Evolutionary conservation across 1,139 yeast genomes (phyloP), one percentile per base, ranked within the genome.

Genomic region (Yamadazyma diddensiae): DNA sequence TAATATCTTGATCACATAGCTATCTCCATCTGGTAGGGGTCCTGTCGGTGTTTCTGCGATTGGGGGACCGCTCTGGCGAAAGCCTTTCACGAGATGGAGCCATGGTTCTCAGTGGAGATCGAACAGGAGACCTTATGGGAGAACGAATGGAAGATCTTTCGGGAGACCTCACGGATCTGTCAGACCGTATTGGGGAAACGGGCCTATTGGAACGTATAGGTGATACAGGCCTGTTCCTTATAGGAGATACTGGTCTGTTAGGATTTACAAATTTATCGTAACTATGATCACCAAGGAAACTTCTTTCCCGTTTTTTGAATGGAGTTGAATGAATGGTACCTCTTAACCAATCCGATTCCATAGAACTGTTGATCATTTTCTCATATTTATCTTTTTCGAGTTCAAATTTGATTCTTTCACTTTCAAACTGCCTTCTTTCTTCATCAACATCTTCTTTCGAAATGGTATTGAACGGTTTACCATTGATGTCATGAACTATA

Each of bases 401-500:
- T 30, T 46, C 44, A 24, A 47, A 35, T 26, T 30, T 31, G 21
- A 45, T 43, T 22, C 33, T 39, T 22, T 45, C 49, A 9, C 38
- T 35, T 21, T 44, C 46, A 21, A 45, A 36, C 19, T 36, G 37
- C 27, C 36, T 30, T 10, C 46, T 37, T 26, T 46, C 49, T 15
- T 36, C 37, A 15, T 33, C 37, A 9, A 33, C 22, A 15, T 39
- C 39, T 6, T 33, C 32, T 15, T 35, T 32, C n/a, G 34, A 24
- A 13, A 39, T 32, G n/a, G 38, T 39, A 25, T 45, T 41, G 19
- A 41, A 36, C 2, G 49, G 46, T 25, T 58, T 61, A 7, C 77
- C 77, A 30, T 67, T 58, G 18, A 63, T 49, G 44, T 72, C 76
- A 41, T 72, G 77, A 12, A 73, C 67, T 4, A 62, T 55, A 44